These are phyloP conservation scores for Penicillium canescens DNA, from an alignment of 495 filamentous ascomycete species.

Conservation along the genomic window DNA sequence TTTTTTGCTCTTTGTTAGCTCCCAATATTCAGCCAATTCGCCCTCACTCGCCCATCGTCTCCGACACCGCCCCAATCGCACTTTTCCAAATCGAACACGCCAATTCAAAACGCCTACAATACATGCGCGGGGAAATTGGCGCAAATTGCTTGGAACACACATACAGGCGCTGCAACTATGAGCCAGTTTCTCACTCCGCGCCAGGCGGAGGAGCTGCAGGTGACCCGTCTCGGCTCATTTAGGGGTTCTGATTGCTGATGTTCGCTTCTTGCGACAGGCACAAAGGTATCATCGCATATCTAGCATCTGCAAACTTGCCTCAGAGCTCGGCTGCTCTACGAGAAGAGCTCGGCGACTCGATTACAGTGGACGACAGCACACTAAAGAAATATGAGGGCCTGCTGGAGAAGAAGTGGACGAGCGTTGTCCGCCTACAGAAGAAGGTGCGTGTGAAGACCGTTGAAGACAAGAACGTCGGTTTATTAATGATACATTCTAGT, in stretches of 20 bases:
- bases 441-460: constrained; percentile 56
- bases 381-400: constrained; percentile 60
- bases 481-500: constrained; percentile 42
- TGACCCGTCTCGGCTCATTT: constrained; percentile 14
- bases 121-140: constrained; percentile 23
- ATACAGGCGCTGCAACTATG: constrained; percentile 51
- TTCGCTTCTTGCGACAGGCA: constrained; percentile 56
- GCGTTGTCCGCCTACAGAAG: constrained; percentile 86
- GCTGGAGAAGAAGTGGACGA: constrained; percentile 98
- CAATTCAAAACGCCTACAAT: constrained; percentile 12
- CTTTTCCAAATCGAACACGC: neutral
- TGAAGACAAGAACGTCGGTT: neutral
- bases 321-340: constrained; percentile 65
- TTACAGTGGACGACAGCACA: constrained; percentile 73
- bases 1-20: too few species aligned
- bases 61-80: constrained; percentile 7
- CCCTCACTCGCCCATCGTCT: neutral
- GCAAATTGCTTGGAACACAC: constrained; percentile 16
- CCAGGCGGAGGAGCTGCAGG: constrained; percentile 89
- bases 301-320: constrained; percentile 68
- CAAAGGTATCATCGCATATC: constrained; percentile 87
- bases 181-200: constrained; percentile 73
- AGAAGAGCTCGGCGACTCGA: constrained; percentile 39
- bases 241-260: constrained; percentile 10
- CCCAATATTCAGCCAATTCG: neutral